Conservation (phyloP, 805 yeast genomes). For the Maudiozyma bulderi region DNA sequence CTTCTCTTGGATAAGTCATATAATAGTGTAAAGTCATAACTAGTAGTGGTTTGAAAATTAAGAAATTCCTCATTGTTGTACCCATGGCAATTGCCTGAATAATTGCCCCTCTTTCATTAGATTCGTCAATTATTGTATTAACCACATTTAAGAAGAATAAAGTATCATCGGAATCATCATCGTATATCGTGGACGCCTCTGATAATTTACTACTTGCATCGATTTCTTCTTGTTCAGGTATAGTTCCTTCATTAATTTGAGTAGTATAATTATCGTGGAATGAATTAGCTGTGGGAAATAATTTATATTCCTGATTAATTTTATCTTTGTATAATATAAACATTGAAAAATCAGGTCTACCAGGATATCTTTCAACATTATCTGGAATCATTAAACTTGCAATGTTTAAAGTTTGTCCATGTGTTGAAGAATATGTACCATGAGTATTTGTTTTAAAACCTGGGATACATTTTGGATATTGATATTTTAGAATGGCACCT, state of each 20-base stretch:
- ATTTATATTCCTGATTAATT: slow-evolving; percentile 10
- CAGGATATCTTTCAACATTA: slow-evolving; percentile 41
- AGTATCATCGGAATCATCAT: slow-evolving; percentile 25
- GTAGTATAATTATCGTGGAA: neutral
- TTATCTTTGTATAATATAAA: slow-evolving; percentile 40
- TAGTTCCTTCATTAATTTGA: neutral
- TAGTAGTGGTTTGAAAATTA: slow-evolving; percentile 49
- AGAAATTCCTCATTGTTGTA: slow-evolving; percentile 43
- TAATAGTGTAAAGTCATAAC: slow-evolving; percentile 38
- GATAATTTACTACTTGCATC: neutral
- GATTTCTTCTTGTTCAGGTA: slow-evolving; percentile 2
- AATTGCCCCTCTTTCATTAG: slow-evolving; percentile 46
- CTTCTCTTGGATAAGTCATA: slow-evolving; percentile 12
- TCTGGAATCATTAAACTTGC: slow-evolving; percentile 56
- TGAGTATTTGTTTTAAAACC: slow-evolving; percentile 22
- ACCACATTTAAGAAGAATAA: slow-evolving; percentile 50
- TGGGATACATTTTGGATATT: slow-evolving; percentile 41
- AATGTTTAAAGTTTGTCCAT: slow-evolving; percentile 12
- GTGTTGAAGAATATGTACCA: neutral
- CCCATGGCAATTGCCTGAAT: slow-evolving; percentile 53
- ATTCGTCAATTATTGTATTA: slow-evolving; percentile 35
- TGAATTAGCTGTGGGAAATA: slow-evolving; percentile 18
- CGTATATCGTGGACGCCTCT: no score
- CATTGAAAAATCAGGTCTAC: slow-evolving; percentile 49
- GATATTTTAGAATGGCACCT: slow-evolving; percentile 59